Base-by-base conservation (phyloP, 2,329 filamentous ascomycete species). In the Aspergillus awamori region DNA sequence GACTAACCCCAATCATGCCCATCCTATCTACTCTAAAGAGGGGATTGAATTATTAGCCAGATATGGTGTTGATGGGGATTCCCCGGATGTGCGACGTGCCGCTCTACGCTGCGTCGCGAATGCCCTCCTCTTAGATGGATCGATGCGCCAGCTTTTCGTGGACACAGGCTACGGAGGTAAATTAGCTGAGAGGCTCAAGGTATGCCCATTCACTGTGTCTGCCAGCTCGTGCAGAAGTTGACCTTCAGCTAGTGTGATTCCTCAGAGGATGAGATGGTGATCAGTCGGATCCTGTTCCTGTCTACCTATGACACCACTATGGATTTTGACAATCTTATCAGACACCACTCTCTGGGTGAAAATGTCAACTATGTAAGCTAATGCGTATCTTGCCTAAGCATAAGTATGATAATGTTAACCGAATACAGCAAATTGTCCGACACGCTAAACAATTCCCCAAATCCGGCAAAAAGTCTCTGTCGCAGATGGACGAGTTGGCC, bases 81-180 rank as follows among this genome's bases (percentile, higher is more conserved):
- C 85, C 3, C 79, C 80, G 30, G 83, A 83, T 8, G 87, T 89
- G 1, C 89, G 90, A 2, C 87, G 88, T 60, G 91, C 93, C 71
- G 93, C 88, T 1, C 80, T 97, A 41, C 86, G 92, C 69, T 93
- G 92, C 68, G 78, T 98, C 52, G 93, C 92, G 68, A 98, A 98
- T 76, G 88, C 92, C 8, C 80, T 97, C 70, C 81, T 96, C 0
- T 83, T 96, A 17, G 83, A 87, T 63, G 80, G 85, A 8, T 81
- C 85, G 43, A 88, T 89, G 45, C 86, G 91, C 54, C 89, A 94
- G 72, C 83, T 85, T 48, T 88, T 95, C 57, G 87, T 92, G 13
- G 86, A 93, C 69, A 79, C 91, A 22, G 89, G 85, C 8, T 89
- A 86, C 70, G 86, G 86, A 43, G 78, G 82, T 15, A 89, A 88